phyloP scores from a whole-genome alignment of 140 eudicot species.

The Oenanthe javanica region DNA sequence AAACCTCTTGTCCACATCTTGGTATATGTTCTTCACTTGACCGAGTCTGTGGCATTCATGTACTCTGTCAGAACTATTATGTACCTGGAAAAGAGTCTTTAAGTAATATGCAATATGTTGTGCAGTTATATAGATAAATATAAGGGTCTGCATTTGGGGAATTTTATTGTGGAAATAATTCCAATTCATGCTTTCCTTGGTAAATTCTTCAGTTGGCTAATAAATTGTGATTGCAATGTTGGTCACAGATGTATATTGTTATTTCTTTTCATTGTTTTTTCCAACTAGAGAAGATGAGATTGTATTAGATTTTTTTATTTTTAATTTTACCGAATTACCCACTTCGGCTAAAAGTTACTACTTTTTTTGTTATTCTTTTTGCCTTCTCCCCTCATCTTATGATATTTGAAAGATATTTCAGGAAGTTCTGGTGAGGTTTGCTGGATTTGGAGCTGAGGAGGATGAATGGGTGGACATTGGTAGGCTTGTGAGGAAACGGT shows the following conservation, averaged over 20 bases:
- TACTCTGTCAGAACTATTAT: not conserved
- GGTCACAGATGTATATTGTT: not conserved
- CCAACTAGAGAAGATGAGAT: not conserved
- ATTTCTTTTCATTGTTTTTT: not conserved
- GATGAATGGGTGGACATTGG: conserved; percentile 94
- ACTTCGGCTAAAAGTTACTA: not conserved
- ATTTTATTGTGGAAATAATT: not conserved
- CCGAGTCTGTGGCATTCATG: not conserved
- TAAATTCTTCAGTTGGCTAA: not conserved
- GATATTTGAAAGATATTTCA: conserved; percentile 24
- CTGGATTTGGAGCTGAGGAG: conserved; percentile 96
- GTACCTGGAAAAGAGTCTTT: not conserved
- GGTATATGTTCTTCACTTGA: not conserved
- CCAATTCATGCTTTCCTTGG: not conserved
- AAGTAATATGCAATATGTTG: not conserved
- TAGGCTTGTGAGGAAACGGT: conserved; percentile 85
- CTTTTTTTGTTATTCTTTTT: not conserved
- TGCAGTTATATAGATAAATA: not conserved
- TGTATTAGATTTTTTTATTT: not conserved
- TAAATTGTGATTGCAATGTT: not conserved
- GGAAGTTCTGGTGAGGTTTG: conserved; percentile 96
- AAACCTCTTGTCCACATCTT: not conserved
- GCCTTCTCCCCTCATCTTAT: conserved; percentile 2
- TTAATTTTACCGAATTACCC: not conserved
- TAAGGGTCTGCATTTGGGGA: not conserved